These are phyloP conservation scores for Eryngium alpinum DNA, from an alignment of 140 eudicot genomes.

Conservation along the genomic window DNA sequence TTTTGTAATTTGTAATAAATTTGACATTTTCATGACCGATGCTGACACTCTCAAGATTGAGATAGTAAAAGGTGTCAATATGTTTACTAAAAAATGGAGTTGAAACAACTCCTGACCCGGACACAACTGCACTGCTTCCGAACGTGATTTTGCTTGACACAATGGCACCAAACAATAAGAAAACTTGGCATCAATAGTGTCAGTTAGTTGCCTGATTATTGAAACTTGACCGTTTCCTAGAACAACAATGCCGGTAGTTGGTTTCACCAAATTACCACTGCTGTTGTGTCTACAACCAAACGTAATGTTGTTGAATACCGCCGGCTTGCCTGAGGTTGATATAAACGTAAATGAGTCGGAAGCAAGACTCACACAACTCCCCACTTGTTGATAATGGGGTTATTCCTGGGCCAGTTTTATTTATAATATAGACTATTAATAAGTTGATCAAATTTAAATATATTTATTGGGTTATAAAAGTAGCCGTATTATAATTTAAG, in stretches of 20 bases:
- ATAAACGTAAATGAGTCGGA: slow-evolving; percentile 41
- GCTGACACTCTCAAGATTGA: slow-evolving; percentile 31
- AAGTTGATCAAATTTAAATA: no score
- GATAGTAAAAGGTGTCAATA: slow-evolving; percentile 31
- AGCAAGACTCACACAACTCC: no score
- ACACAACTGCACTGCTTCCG: no score
- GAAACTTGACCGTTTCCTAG: slow-evolving; percentile 64
- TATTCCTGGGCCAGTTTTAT: no score
- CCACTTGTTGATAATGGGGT: no score
- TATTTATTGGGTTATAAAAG: no score
- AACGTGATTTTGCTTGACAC: slow-evolving; percentile 45
- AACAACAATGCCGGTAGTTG: slow-evolving; percentile 46
- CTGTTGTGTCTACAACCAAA: slow-evolving; percentile 61
- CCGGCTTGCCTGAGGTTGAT: not conserved
- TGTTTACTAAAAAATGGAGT: slow-evolving; percentile 35
- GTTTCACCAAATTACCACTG: slow-evolving; percentile 24
- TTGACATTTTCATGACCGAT: slow-evolving; percentile 26
- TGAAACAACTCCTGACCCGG: slow-evolving; percentile 31
- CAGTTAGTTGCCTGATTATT: slow-evolving; percentile 31
- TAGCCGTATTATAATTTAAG: no score
- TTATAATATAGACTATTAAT: no score
- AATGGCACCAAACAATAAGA: slow-evolving; percentile 55
- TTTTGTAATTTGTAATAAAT: no score
- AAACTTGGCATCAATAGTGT: slow-evolving; percentile 26
- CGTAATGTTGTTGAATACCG: slow-evolving; percentile 20